A percentile compares a stretch with the other conserved stretches of the same genome.
phyloP scores from a whole-genome alignment of 208 protist species.

The Wallacemonas sp. region DNA sequence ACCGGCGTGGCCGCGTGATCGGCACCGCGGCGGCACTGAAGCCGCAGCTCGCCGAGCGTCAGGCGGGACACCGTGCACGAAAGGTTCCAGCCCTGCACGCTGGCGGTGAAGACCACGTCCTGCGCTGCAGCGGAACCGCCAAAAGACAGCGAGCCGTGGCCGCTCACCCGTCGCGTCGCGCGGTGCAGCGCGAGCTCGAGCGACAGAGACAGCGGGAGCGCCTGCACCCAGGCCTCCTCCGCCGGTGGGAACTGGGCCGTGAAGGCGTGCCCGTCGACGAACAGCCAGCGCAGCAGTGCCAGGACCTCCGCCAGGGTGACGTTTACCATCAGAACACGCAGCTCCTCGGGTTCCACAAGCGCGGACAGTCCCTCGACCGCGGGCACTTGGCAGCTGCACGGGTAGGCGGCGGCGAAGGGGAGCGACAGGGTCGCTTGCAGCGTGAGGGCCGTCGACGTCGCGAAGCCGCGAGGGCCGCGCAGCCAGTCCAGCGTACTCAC shows the following conservation, averaged over 20 bases:
- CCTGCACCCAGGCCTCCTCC: not conserved
- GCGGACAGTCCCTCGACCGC: not conserved
- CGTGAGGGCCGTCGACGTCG: not conserved
- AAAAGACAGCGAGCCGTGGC: not conserved
- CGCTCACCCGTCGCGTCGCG: not conserved
- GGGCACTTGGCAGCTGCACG: slow-evolving; percentile 1
- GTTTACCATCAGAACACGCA: not conserved
- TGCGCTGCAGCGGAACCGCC: not conserved
- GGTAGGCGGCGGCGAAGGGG: not conserved
- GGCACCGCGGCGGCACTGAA: not conserved
- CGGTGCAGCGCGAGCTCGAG: not conserved
- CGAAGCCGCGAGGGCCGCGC: not conserved
- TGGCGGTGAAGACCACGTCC: not conserved
- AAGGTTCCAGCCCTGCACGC: not conserved
- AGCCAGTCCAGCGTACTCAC: not conserved
- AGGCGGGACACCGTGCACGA: not conserved
- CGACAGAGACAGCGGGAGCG: not conserved
- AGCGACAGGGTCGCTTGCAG: not conserved
- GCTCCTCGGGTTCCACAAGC: not conserved
- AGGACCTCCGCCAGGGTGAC: slow-evolving; percentile 6
- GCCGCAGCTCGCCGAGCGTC: not conserved
- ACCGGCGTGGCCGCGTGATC: not conserved
- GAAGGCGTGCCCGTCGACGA: slow-evolving; percentile 7
- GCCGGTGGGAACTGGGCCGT: slow-evolving; percentile 1
- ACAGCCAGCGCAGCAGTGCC: slow-evolving; percentile 11